Evolutionary conservation across 1,284 basidiomycete genomes (phyloP), one percentile per base, ranked within the genome.

Genomic region (Ceratobasidium sp.): DNA sequence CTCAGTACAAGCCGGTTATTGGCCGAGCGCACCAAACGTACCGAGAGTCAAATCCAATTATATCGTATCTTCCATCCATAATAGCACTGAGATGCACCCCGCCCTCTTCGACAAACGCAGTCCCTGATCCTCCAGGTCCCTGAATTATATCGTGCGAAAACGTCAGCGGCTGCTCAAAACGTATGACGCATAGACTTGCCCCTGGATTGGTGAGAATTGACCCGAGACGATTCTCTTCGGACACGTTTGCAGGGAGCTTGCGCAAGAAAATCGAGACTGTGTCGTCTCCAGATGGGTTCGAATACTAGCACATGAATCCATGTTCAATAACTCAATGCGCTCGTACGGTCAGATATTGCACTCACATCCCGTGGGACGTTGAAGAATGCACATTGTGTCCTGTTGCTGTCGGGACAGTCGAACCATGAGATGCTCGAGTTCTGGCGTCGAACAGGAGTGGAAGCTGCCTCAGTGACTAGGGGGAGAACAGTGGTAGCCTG

Each of bases 81-180:
- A 81, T 69, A 10, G 33, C 38, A 4, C 77, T 59, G 3, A 82
- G 52, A 4, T 48, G 27, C 1, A 50, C 38, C 0, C 79, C 81
- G 3, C 60, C 44, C 0, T 54, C 50, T 30, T 77, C 64, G 12
- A 81, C 55, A 1, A 55, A 64, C 1, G 23, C 41, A 6, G 76
- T 79, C 0, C 81, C 81, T 4, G 76, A 78, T 0, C 79, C 81
- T 4, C 81, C 81, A 0, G 82, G 81, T 10, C 82, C 82, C 7
- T 77, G 18, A 6, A 16, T 38, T 4, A 27, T 2, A 6, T 4
- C 27, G 33, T 16, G 20, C 16, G 20, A 27, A 14, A 20, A n/a
- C 2, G 20, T 23, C 27, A 14, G 35, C n/a, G 14, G 20, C 16
- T 14, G 35, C 38, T 14, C 41, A 27, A 50, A 23, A 20, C 38